Base-by-base conservation (phyloP, 106 monocot genomes). In the Dendrobium officinale region DNA sequence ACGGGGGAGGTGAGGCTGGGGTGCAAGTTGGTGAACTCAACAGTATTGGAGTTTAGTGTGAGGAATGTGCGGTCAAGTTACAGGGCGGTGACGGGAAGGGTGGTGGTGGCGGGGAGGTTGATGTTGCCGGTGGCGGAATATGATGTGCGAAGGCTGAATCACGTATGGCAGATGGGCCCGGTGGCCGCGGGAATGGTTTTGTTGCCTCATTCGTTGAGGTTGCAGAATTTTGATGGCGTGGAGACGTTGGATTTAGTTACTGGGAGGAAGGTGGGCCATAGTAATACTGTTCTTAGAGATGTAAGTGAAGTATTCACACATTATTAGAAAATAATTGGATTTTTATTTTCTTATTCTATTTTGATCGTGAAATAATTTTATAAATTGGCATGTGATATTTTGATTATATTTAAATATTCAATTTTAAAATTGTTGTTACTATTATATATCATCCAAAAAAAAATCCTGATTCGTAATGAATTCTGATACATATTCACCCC, bases 101-200 rank as follows among this genome's bases (percentile, higher is more conserved):
- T 24, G 19, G 55, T 79, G 8, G 48, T 79, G 20, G 55, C 79
- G 24, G 55, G 79, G 1, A 54, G n/a, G 54, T 49, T 80, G 76
- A 2, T 33, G 1, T 75, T 84, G 20, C 77, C 77, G 24, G 4
- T 54, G 40, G 68, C 10, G n/a, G 56, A 56, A 4, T 84, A 80
- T 61, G 75, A 80, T 55, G 41, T 43, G 51, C 37, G 40, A 22
- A 54, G 18, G 77, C 80, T 84, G 40, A 76, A 80, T 40, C 76
- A 77, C 2, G 80, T 80, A 24, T 84, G 84, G 84, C 84, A 84
- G 67, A 80, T 84, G 29, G 84, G 84, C 15, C 22, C 79, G 48
- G 10, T 3, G 17, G 54, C 75, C 27, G 77, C 10, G 44, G 80
- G 41, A 17, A 17, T 33, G 26, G 67, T 29, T 33, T 80, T 54